Evolutionary conservation across 2,329 filamentous ascomycete genomes (phyloP).

Genomic region (Colletotrichum sp.): DNA sequence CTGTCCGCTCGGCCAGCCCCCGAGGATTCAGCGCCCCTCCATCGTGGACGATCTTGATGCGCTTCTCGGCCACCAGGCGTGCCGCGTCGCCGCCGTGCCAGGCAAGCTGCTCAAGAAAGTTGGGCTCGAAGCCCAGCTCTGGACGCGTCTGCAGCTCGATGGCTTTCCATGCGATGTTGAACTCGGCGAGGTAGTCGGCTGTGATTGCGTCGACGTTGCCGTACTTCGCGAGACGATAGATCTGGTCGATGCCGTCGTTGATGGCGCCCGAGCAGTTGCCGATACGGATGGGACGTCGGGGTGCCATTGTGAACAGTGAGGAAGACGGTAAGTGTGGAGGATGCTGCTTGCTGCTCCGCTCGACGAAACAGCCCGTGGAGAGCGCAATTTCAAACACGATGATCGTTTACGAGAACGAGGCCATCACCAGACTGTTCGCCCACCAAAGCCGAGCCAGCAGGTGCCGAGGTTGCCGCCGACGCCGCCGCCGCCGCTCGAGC

Average conservation of each 20-base stretch:
- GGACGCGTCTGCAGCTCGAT: conserved; percentile 37
- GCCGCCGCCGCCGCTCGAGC: neutral
- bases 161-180: conserved; percentile 55
- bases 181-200: conserved; percentile 45
- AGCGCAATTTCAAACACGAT: neutral
- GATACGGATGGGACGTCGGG: conserved; percentile 34
- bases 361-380: neutral
- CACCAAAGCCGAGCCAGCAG: neutral
- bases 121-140: conserved; percentile 39
- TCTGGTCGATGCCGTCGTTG: conserved; percentile 29
- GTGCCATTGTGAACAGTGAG: neutral
- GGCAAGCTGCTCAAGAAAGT: conserved; percentile 47
- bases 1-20: conserved; percentile 46
- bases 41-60: conserved; percentile 61
- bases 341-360: neutral
- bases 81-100: conserved; percentile 36
- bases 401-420: neutral
- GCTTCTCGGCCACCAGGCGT: conserved; percentile 44
- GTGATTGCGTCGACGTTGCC: conserved; percentile 40
- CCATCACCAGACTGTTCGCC: neutral
- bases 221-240: conserved; percentile 27
- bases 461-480: neutral
- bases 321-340: neutral
- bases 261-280: conserved; percentile 35
- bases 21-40: conserved; percentile 61